These are phyloP conservation scores for Verticillium tricorpus DNA, from an alignment of 2,329 filamentous ascomycete genomes.

Conservation along the genomic window DNA sequence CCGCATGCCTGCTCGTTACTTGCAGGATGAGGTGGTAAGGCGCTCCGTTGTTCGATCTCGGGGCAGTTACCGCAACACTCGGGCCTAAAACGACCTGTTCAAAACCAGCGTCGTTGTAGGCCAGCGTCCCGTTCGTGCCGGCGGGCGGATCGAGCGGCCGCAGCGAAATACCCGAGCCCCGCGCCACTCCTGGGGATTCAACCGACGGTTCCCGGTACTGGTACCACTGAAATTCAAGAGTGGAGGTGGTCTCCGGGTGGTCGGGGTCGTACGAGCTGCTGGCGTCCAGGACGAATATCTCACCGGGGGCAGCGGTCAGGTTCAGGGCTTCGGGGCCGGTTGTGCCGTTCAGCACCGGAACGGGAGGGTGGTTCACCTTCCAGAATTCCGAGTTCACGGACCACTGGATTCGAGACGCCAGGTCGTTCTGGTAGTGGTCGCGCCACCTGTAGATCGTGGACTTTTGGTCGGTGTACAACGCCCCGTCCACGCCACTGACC, in stretches of 20 bases:
- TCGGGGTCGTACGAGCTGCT: not conserved
- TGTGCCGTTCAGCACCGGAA: not conserved
- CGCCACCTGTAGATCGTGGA: not conserved
- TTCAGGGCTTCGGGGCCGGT: not conserved
- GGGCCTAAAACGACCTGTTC: not conserved
- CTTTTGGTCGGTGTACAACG: not conserved
- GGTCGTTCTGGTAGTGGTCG: constrained; percentile 4
- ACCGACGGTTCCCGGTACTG: not conserved
- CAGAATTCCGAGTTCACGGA: not conserved
- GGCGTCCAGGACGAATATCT: not conserved
- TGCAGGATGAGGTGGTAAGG: not conserved
- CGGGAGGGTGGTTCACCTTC: not conserved
- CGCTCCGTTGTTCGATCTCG: not conserved
- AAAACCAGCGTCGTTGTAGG: not conserved
- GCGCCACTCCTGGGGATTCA: not conserved
- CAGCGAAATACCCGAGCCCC: not conserved
- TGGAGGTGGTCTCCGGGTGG: not conserved
- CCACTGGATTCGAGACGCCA: not conserved
- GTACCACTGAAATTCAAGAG: constrained; percentile 1
- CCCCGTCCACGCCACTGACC: not conserved
- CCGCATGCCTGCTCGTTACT: not conserved
- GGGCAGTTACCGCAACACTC: not conserved
- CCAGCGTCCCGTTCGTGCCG: not conserved
- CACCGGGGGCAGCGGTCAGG: not conserved
- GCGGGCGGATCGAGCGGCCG: not conserved